Conservation (phyloP, 1,139 yeast species). For the Saccharomyces pastorianus region DNA sequence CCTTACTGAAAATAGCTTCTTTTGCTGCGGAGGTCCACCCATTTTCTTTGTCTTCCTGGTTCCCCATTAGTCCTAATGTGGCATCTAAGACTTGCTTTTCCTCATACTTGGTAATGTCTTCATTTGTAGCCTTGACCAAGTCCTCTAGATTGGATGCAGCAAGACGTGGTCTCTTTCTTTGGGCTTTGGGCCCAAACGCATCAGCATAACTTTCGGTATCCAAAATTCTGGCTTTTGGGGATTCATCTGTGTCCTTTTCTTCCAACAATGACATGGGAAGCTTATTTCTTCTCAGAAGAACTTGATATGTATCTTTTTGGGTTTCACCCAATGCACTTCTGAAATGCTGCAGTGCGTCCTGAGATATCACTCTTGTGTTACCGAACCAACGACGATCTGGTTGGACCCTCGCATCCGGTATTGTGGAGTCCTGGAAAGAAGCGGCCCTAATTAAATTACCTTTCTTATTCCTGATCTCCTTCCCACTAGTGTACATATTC, state of each 20-base stretch:
- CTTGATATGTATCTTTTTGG: slow-evolving; percentile 80
- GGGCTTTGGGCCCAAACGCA: slow-evolving; percentile 92
- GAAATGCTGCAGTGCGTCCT: slow-evolving; percentile 89
- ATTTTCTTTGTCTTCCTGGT: slow-evolving; percentile 55
- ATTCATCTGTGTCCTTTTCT: slow-evolving; percentile 65
- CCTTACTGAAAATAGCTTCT: slow-evolving; percentile 92
- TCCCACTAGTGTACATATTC: slow-evolving; percentile 88
- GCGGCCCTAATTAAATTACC: slow-evolving; percentile 90
- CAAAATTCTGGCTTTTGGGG: slow-evolving; percentile 70
- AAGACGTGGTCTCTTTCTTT: slow-evolving; percentile 81
- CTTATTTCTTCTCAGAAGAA: slow-evolving; percentile 78
- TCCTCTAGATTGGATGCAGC: slow-evolving; percentile 77
- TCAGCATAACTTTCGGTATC: slow-evolving; percentile 80
- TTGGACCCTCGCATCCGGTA: slow-evolving; percentile 88
- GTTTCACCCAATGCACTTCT: slow-evolving; percentile 90
- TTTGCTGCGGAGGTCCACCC: slow-evolving; percentile 85
- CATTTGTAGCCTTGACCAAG: slow-evolving; percentile 53
- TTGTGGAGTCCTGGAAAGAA: slow-evolving; percentile 74
- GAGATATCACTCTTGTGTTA: slow-evolving; percentile 93
- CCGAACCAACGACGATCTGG: slow-evolving; percentile 98
- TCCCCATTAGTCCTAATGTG: slow-evolving; percentile 76
- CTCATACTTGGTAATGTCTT: slow-evolving; percentile 53
- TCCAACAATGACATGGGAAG: slow-evolving; percentile 92
- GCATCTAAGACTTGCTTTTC: slow-evolving; percentile 68
- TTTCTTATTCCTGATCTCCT: slow-evolving; percentile 74